Evolutionary conservation across 495 filamentous ascomycete genomes (phyloP).

Genomic region (Penicilliopsis zonata): DNA sequence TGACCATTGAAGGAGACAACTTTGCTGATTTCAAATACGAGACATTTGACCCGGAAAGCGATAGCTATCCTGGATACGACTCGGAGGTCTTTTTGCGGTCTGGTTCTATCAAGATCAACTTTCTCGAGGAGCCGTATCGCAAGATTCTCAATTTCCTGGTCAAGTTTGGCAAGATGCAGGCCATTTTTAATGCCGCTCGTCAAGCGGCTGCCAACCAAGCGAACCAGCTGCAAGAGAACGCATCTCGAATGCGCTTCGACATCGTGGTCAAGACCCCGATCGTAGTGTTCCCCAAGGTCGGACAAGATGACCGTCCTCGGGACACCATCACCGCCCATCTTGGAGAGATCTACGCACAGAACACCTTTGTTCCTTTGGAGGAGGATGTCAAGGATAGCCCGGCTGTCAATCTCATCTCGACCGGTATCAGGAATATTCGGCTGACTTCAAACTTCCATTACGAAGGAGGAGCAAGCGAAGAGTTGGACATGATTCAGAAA

Average conservation of each 20-base stretch:
- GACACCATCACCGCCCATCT: slow-evolving; percentile 87
- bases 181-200: slow-evolving; percentile 93
- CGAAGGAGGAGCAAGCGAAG: slow-evolving; percentile 55
- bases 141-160: slow-evolving; percentile 97
- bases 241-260: slow-evolving; percentile 84
- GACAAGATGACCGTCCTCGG: slow-evolving; percentile 48
- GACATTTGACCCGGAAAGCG: slow-evolving; percentile 70
- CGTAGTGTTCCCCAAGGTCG: slow-evolving; percentile 74
- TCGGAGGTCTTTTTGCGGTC: slow-evolving; percentile 79
- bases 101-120: slow-evolving; percentile 92
- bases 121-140: slow-evolving; percentile 90
- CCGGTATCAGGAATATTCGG: slow-evolving; percentile 84
- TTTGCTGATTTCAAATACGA: slow-evolving; percentile 97
- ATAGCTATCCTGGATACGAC: slow-evolving; percentile 86
- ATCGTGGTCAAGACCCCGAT: slow-evolving; percentile 89
- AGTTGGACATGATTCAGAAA: slow-evolving; percentile 91
- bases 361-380: slow-evolving; percentile 73
- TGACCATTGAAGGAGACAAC: slow-evolving; percentile 90
- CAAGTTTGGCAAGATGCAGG: slow-evolving; percentile 99
- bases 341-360: slow-evolving; percentile 94
- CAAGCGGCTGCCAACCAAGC: slow-evolving; percentile 93
- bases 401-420: slow-evolving; percentile 78
- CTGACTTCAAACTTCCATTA: slow-evolving; percentile 88
- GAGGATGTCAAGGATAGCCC: slow-evolving; percentile 59
- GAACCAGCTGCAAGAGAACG: slow-evolving; percentile 80